A percentile compares a stretch with the other conserved stretches of the same genome.
Conservation (phyloP, 345 rosid genomes). For the Arabis alpina region DNA sequence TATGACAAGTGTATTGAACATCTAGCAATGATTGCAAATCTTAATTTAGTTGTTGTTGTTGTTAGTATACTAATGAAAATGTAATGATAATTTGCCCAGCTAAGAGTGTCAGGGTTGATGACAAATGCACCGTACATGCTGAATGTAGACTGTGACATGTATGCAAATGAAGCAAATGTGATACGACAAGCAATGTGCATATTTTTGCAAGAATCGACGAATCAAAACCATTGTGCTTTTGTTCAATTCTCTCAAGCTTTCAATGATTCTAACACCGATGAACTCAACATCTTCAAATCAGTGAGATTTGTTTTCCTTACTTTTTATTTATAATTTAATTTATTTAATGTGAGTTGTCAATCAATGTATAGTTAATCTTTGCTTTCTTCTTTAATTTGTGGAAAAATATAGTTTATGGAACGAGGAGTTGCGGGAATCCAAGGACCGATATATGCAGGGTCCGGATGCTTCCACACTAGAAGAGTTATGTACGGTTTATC, state of each 20-base stretch:
- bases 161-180: slow-evolving; percentile 55
- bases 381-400: background rate
- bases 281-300: slow-evolving; percentile 18
- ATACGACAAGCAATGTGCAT: slow-evolving; percentile 59
- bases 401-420: slow-evolving; percentile 29
- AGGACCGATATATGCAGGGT: slow-evolving; percentile 56
- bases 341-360: background rate
- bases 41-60: background rate
- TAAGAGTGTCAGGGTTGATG: slow-evolving; percentile 69
- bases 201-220: slow-evolving; percentile 35
- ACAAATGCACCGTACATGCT: slow-evolving; percentile 77
- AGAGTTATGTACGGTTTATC: slow-evolving; percentile 62
- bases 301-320: slow-evolving; percentile 18
- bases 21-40: background rate
- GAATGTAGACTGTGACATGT: slow-evolving; percentile 85
- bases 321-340: background rate
- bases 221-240: slow-evolving; percentile 44
- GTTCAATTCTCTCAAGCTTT: slow-evolving; percentile 60
- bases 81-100: slow-evolving; percentile 39
- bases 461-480: slow-evolving; percentile 68
- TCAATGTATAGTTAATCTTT: background rate
- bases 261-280: slow-evolving; percentile 48
- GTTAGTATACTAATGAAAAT: background rate
- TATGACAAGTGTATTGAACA: too few species aligned
- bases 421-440: slow-evolving; percentile 60